These are phyloP conservation scores for Fusarium tanahbumbuense DNA, from an alignment of 2,329 filamentous ascomycete species.

Conservation along the genomic window DNA sequence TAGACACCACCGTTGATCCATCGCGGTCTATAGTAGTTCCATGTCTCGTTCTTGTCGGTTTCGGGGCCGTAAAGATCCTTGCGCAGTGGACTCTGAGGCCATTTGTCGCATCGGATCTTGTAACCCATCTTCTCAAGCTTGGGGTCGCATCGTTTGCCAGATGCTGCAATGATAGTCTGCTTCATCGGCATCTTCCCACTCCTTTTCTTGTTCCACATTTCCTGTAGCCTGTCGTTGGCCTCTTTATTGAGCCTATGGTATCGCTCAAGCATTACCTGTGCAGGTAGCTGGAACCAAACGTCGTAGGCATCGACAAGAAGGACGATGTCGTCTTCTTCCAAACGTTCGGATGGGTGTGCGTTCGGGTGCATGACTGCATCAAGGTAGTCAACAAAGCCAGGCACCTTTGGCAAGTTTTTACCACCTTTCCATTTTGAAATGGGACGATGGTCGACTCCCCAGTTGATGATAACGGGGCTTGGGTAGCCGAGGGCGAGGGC, in stretches of 20 bases:
- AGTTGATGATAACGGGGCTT: conserved; percentile 16
- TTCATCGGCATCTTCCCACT: conserved; percentile 9
- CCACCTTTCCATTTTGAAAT: conserved; percentile 3
- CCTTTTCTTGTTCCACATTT: background rate
- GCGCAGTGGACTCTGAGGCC: conserved; percentile 8
- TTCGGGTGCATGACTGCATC: conserved; percentile 13
- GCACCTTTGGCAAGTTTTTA: conserved; percentile 5
- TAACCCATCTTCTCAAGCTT: background rate
- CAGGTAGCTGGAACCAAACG: conserved; percentile 20
- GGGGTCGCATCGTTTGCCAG: background rate
- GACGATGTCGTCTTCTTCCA: conserved; percentile 7
- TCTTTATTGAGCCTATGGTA: conserved; percentile 20
- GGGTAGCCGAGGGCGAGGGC: conserved; percentile 16
- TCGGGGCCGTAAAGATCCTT: conserved; percentile 7
- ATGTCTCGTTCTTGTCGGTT: background rate
- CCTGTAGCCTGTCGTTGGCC: conserved; percentile 16
- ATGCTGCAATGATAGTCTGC: conserved; percentile 13
- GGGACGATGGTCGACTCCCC: background rate
- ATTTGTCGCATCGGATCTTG: conserved; percentile 1
- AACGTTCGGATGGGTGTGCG: conserved; percentile 4
- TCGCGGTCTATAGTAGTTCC: background rate
- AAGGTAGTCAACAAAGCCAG: conserved; percentile 11
- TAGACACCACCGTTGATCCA: conserved; percentile 25
- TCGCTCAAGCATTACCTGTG: conserved; percentile 15
- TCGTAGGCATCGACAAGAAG: conserved; percentile 14